Conservation (phyloP, 192 early-diverging fungal genomes). For the Globomyces pollinis-pini region DNA sequence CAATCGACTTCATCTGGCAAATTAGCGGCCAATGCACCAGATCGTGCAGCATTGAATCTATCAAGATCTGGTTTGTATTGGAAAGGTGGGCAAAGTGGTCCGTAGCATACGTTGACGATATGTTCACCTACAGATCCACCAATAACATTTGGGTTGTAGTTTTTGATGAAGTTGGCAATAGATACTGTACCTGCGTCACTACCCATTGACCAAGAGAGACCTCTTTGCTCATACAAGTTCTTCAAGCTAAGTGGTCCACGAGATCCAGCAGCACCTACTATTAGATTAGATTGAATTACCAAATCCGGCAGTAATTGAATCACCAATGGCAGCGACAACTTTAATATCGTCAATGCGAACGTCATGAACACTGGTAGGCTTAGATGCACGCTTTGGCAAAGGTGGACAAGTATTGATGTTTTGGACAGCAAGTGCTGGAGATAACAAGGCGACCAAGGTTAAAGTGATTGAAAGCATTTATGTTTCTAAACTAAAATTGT, state of each 20-base stretch:
- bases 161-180: slow-evolving; percentile 35
- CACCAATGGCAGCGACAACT: slow-evolving; percentile 46
- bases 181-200: slow-evolving; percentile 34
- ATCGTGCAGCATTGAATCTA: slow-evolving; percentile 45
- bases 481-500: too few relatives aligned
- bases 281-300: slow-evolving; percentile 15
- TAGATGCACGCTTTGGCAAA: slow-evolving; percentile 23
- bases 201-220: slow-evolving; percentile 39
- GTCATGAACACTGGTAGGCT: slow-evolving; percentile 35
- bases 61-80: slow-evolving; percentile 24
- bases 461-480: too few relatives aligned
- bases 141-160: slow-evolving; percentile 24
- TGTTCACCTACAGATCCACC: slow-evolving; percentile 39
- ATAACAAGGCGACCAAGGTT: too few relatives aligned
- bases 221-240: slow-evolving; percentile 37
- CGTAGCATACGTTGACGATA: slow-evolving; percentile 42
- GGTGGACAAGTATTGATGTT: slow-evolving; percentile 36
- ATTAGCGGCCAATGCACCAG: slow-evolving; percentile 42
- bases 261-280: too few relatives aligned
- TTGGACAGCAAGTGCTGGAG: too few relatives aligned
- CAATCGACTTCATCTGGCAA: slow-evolving; percentile 37
- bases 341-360: slow-evolving; percentile 48
- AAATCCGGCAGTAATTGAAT: slow-evolving; percentile 51
- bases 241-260: too few relatives aligned
- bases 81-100: slow-evolving; percentile 18